Conservation (phyloP, 2,329 filamentous ascomycete species). For the Fusarium sp. region DNA sequence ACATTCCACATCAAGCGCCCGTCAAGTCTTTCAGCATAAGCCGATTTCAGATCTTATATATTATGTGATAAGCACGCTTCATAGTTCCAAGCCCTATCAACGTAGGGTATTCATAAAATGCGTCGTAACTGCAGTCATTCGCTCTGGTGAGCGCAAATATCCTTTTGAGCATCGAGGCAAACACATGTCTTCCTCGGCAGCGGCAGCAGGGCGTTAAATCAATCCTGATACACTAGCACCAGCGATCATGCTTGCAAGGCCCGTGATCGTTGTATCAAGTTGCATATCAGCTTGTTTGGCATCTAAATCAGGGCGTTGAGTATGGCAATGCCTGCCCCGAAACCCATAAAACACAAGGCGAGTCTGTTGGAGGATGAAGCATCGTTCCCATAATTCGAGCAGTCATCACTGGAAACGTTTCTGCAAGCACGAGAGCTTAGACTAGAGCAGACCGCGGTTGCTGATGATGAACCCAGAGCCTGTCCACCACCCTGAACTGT, state of each 20-base stretch:
- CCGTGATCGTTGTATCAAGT: neutral
- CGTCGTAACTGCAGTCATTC: neutral
- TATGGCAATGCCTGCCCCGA: conserved; percentile 26
- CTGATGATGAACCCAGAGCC: conserved; percentile 56
- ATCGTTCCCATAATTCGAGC: conserved; percentile 42
- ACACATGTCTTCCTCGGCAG: neutral
- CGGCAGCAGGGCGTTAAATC: neutral
- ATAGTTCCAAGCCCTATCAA: neutral
- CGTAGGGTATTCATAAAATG: conserved; percentile 12
- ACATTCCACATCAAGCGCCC: neutral
- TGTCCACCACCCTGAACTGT: conserved; percentile 57
- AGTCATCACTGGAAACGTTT: conserved; percentile 54
- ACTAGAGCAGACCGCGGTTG: conserved; percentile 65
- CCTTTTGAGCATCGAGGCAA: neutral
- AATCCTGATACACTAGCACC: neutral
- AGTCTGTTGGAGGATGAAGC: conserved; percentile 19
- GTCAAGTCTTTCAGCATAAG: neutral
- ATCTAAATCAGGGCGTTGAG: conserved; percentile 19
- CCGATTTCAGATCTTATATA: conserved; percentile 12
- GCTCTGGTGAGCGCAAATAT: neutral
- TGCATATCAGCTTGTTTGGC: neutral
- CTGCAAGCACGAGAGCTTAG: conserved; percentile 64
- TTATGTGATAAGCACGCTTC: conserved; percentile 16
- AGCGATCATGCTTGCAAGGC: neutral
- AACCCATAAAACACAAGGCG: conserved; percentile 12